Evolutionary conservation across 2,329 filamentous ascomycete species (phyloP).

Genomic region (Sporothrix luriei): DNA sequence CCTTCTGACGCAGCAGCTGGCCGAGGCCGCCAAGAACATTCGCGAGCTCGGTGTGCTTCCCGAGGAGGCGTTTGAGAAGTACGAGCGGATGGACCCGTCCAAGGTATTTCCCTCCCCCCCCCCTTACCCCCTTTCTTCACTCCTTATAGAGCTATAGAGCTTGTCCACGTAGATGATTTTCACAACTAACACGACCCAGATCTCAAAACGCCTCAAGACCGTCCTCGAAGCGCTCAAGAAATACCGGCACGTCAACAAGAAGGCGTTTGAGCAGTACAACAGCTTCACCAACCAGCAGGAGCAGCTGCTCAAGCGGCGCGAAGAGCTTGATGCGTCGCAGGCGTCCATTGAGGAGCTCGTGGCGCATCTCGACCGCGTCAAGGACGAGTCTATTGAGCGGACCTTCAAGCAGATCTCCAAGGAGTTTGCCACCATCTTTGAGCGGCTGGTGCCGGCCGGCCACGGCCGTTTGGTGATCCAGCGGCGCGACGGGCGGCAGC

Average conservation of each 20-base stretch:
- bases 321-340: slow-evolving; percentile 85
- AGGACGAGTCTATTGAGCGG: slow-evolving; percentile 96
- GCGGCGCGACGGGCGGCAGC: slow-evolving; percentile 75
- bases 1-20: slow-evolving; percentile 72
- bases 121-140: too few relatives aligned
- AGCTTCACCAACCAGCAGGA: slow-evolving; percentile 94
- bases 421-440: slow-evolving; percentile 91
- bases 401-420: slow-evolving; percentile 97
- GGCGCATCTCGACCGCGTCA: slow-evolving; percentile 86
- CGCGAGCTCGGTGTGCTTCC: slow-evolving; percentile 90
- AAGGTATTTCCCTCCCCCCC: slow-evolving; percentile 54
- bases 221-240: slow-evolving; percentile 93
- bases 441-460: slow-evolving; percentile 90
- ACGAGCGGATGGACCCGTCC: slow-evolving; percentile 78
- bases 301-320: slow-evolving; percentile 77
- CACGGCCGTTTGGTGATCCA: slow-evolving; percentile 92
- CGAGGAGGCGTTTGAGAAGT: slow-evolving; percentile 91
- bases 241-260: slow-evolving; percentile 98
- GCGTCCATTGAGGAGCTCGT: slow-evolving; percentile 90
- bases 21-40: slow-evolving; percentile 84
- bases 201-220: slow-evolving; percentile 74
- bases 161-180: too few relatives aligned
- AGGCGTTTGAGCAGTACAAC: slow-evolving; percentile 98
- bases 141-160: neutral
- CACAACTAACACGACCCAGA: slow-evolving; percentile 44